phyloP scores from a whole-genome alignment of 2,329 filamentous ascomycete species.

The Ophiostoma populinum region DNA sequence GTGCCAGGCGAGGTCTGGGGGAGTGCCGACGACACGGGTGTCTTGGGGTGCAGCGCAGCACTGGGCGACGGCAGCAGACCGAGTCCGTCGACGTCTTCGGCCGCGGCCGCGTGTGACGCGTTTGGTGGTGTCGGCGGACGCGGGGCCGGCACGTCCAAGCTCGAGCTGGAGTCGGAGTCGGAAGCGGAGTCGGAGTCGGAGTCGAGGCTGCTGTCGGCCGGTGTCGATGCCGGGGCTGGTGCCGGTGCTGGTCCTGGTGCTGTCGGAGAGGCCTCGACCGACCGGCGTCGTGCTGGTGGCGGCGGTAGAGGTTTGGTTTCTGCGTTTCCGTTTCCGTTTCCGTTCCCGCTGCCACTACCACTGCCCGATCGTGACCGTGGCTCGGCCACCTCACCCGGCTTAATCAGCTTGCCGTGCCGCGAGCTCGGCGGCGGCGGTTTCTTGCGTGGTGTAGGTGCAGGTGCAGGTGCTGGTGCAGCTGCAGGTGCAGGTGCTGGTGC shows the following conservation, averaged over 20 bases:
- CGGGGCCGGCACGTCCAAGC: constrained; percentile 11
- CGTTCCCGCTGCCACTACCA: too few relatives aligned
- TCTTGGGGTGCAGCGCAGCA: not conserved
- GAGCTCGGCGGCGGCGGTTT: constrained; percentile 58
- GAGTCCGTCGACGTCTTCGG: not conserved
- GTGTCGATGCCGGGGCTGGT: too few relatives aligned
- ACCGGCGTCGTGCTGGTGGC: constrained; percentile 25
- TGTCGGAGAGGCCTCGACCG: not conserved
- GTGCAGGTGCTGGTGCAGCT: not conserved
- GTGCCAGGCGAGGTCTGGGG: not conserved
- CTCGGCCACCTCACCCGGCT: constrained; percentile 18
- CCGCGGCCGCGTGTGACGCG: constrained; percentile 17
- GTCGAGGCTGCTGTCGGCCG: constrained; percentile 7
- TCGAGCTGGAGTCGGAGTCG: constrained; percentile 13
- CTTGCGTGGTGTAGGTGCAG: constrained; percentile 25
- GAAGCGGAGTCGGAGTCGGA: constrained; percentile 2
- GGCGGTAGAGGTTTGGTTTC: constrained; percentile 46
- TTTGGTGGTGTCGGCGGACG: constrained; percentile 24
- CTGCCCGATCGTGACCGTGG: constrained; percentile 18
- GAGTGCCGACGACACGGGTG: not conserved
- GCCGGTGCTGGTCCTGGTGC: not conserved
- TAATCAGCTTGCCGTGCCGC: constrained; percentile 61
- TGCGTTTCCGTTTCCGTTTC: constrained; percentile 18
- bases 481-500: constrained; percentile 34
- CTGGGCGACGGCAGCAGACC: constrained; percentile 3